phyloP scores from a whole-genome alignment of 1,139 yeast genomes.

The Geotrichum reessii region DNA sequence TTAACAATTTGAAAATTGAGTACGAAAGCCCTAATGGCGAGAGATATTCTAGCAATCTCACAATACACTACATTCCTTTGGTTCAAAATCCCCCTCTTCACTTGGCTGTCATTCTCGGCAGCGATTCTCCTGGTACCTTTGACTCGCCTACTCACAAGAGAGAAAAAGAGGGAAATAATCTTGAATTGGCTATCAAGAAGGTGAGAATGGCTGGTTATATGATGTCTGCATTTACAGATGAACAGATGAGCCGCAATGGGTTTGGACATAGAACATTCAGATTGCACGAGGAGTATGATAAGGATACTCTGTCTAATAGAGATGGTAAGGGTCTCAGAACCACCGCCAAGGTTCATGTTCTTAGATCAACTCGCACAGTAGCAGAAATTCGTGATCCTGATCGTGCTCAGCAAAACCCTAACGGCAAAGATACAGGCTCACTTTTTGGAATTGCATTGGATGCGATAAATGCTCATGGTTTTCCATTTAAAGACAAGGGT shows the following conservation, averaged over 20 bases:
- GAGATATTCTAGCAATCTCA: constrained; percentile 22
- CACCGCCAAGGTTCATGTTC: constrained; percentile 71
- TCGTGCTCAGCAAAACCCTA: constrained; percentile 77
- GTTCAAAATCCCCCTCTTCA: constrained; percentile 73
- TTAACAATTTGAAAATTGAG: constrained; percentile 31
- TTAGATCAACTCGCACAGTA: constrained; percentile 60
- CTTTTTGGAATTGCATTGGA: constrained; percentile 75
- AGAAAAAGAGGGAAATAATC: constrained; percentile 56
- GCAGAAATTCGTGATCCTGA: constrained; percentile 72
- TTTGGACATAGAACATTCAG: constrained; percentile 76
- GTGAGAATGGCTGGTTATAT: constrained; percentile 79
- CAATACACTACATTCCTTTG: constrained; percentile 53
- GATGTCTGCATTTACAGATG: constrained; percentile 91
- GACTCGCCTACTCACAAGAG: constrained; percentile 64
- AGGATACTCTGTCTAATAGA: constrained; percentile 47
- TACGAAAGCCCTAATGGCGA: constrained; percentile 24
- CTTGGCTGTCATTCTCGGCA: constrained; percentile 68
- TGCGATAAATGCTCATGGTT: constrained; percentile 50
- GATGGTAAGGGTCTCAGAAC: constrained; percentile 44
- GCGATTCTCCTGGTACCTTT: constrained; percentile 65
- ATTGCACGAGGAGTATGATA: constrained; percentile 61
- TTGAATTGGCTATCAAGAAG: constrained; percentile 70
- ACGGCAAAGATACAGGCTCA: constrained; percentile 69
- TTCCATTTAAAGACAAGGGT: constrained; percentile 44
- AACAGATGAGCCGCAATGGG: constrained; percentile 77